phyloP scores from a whole-genome alignment of 2,329 filamentous ascomycete genomes.

The Epichloe sibirici region DNA sequence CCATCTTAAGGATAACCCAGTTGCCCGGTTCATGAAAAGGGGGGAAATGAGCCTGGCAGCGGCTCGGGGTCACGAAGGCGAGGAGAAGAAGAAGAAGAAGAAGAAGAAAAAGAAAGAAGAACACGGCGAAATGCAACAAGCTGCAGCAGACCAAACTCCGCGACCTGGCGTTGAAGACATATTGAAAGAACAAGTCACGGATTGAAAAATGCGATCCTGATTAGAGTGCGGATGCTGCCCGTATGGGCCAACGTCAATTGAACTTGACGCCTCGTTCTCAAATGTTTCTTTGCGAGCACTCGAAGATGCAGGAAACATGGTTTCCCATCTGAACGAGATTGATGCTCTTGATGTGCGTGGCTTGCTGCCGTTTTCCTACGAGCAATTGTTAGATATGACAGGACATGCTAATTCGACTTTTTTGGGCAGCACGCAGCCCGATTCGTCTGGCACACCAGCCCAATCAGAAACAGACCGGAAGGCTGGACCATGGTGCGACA shows the following conservation, averaged over 20 bases:
- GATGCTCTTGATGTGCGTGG: neutral
- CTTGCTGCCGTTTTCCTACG: neutral
- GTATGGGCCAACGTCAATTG: neutral
- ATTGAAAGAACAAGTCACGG: conserved; percentile 7
- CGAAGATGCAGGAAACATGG: neutral
- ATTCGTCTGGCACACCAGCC: neutral
- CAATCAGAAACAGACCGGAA: neutral
- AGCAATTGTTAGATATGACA: neutral
- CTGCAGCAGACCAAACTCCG: conserved; percentile 5
- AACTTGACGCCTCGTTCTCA: conserved; percentile 6
- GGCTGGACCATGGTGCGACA: neutral
- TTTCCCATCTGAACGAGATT: conserved; percentile 1
- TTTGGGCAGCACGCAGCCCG: neutral
- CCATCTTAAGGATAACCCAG: neutral
- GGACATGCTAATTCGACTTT: neutral
- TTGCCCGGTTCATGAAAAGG: neutral
- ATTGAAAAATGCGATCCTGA: neutral
- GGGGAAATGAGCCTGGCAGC: too few relatives aligned
- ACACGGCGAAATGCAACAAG: neutral
- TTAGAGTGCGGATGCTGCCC: neutral
- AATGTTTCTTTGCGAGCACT: neutral
- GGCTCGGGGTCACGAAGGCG: too few relatives aligned
- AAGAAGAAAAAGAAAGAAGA: neutral
- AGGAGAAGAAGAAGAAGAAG: too few relatives aligned
- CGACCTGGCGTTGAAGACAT: neutral